phyloP scores from a whole-genome alignment of 495 filamentous ascomycete genomes.

The Aspergillus biplanus region DNA sequence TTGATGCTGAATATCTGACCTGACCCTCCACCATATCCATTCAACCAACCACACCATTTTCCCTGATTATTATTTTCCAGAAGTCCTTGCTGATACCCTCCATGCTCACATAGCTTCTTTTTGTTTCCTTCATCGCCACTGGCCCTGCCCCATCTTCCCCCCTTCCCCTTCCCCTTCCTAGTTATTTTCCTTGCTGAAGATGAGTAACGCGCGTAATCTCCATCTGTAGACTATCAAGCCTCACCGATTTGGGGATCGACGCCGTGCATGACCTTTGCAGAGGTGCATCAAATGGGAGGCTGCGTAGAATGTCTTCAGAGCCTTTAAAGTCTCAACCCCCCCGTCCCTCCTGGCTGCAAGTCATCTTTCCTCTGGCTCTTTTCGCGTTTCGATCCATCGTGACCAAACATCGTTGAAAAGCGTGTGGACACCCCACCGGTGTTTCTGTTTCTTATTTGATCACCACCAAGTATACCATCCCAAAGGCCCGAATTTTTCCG shows the following conservation, averaged over 20 bases:
- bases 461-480: background rate
- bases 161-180: conserved; percentile 26
- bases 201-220: conserved; percentile 25
- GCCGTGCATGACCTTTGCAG: conserved; percentile 53
- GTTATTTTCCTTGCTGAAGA: conserved; percentile 17
- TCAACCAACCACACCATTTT: conserved; percentile 21
- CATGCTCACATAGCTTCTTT: conserved; percentile 17
- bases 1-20: conserved; percentile 21
- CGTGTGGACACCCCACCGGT: background rate
- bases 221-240: conserved; percentile 28
- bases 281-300: conserved; percentile 60
- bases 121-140: conserved; percentile 22
- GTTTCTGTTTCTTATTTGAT: conserved; percentile 6
- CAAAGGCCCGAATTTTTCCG: background rate
- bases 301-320: conserved; percentile 43
- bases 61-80: conserved; percentile 11
- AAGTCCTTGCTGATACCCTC: conserved; percentile 18
- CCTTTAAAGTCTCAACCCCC: conserved; percentile 44
- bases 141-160: conserved; percentile 9
- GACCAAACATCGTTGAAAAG: conserved; percentile 1
- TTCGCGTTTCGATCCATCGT: conserved; percentile 18
- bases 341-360: conserved; percentile 35
- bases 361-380: conserved; percentile 33
- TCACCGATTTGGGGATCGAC: conserved; percentile 41
- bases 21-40: conserved; percentile 16